Percentiles rank a stretch among this genome's conserved stretches.
phyloP scores from a whole-genome alignment of 805 yeast genomes.

The Cyberlindnera mycetangii region DNA sequence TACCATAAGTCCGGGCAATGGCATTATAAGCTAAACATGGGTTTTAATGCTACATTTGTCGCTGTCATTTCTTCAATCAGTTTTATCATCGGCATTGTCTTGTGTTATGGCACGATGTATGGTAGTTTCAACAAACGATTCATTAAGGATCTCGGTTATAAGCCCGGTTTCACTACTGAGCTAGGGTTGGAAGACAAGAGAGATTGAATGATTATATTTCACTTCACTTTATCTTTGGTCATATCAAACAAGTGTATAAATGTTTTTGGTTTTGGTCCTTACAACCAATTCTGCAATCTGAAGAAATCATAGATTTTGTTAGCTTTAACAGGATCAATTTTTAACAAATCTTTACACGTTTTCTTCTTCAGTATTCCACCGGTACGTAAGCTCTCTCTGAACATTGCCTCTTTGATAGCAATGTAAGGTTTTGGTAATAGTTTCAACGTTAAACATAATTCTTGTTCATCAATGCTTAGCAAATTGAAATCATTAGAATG shows the following conservation, averaged over 20 bases:
- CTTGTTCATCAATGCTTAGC: conserved; percentile 84
- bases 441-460: conserved; percentile 76
- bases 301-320: conserved; percentile 90
- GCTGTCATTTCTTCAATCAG: conserved; percentile 1
- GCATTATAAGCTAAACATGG: conserved; percentile 13
- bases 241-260: too few relatives aligned
- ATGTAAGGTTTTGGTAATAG: conserved; percentile 91
- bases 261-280: too few relatives aligned
- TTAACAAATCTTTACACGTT: conserved; percentile 77
- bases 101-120: conserved; percentile 17
- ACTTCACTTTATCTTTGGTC: too few relatives aligned
- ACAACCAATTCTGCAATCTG: conserved; percentile 85
- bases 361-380: conserved; percentile 84
- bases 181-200: conserved; percentile 21
- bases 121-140: conserved; percentile 20
- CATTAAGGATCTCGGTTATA: conserved; percentile 20
- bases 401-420: conserved; percentile 85
- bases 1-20: conserved; percentile 9
- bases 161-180: conserved; percentile 20
- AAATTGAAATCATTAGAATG: conserved; percentile 81
- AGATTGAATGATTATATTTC: too few relatives aligned
- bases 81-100: conserved; percentile 7
- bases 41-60: conserved; percentile 3
- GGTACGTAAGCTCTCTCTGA: conserved; percentile 80
- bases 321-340: conserved; percentile 84